phyloP scores from a whole-genome alignment of 345 rosid genomes.

The Hirschfeldia incana region DNA sequence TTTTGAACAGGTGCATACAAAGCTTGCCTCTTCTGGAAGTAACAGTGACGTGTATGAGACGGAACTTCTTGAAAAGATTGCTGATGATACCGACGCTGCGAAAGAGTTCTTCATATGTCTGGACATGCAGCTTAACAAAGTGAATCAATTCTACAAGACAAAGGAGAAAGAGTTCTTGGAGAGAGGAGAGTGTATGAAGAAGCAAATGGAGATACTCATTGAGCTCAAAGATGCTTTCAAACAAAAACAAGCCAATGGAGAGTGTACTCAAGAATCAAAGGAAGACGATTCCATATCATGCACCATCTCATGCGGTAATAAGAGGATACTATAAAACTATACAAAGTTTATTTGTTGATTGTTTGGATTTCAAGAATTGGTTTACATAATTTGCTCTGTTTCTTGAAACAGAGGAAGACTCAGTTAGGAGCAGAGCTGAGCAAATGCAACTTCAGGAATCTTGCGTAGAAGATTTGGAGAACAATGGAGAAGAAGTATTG shows the following conservation, averaged over 20 bases:
- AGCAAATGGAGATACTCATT: slow-evolving; percentile 80
- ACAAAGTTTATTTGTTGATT: background rate
- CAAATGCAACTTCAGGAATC: slow-evolving; percentile 52
- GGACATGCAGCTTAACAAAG: slow-evolving; percentile 91
- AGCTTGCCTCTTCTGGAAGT: slow-evolving; percentile 65
- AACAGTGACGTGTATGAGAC: slow-evolving; percentile 77
- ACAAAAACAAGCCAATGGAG: slow-evolving; percentile 50
- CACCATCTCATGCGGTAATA: slow-evolving; percentile 75
- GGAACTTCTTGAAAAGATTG: slow-evolving; percentile 75
- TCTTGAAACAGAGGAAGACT: slow-evolving; percentile 63
- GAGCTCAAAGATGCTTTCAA: slow-evolving; percentile 68
- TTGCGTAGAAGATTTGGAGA: slow-evolving; percentile 47
- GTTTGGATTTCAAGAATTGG: background rate
- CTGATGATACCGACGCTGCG: slow-evolving; percentile 68
- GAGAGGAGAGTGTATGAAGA: slow-evolving; percentile 81
- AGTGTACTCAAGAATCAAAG: slow-evolving; percentile 51
- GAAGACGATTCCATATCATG: slow-evolving; percentile 81
- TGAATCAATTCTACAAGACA: slow-evolving; percentile 73
- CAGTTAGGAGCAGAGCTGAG: slow-evolving; percentile 57
- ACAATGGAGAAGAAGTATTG: slow-evolving; percentile 35
- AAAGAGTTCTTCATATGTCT: slow-evolving; percentile 75
- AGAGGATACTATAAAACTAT: background rate
- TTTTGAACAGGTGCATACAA: slow-evolving; percentile 70
- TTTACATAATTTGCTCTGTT: slow-evolving; percentile 9
- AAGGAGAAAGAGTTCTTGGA: slow-evolving; percentile 92